Conservation (phyloP, 768 basidiomycete genomes). For the Collybia sp. region DNA sequence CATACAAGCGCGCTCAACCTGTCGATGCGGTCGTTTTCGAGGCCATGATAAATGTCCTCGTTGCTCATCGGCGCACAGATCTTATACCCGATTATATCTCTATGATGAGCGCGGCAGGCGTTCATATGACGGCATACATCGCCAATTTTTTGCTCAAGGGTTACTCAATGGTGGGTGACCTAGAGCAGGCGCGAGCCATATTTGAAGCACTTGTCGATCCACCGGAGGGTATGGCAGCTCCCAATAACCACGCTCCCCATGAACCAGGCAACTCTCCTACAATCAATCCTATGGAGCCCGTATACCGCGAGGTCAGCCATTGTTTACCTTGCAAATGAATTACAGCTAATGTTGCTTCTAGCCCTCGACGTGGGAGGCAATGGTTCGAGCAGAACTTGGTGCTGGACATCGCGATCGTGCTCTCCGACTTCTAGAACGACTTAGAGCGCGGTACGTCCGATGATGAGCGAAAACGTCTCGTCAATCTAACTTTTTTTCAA, state of each 20-base stretch:
- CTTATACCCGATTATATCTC: constrained; percentile 65
- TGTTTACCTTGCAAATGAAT: not conserved
- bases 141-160: constrained; percentile 82
- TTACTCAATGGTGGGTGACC: constrained; percentile 59
- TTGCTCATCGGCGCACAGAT: constrained; percentile 74
- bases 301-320: constrained; percentile 73
- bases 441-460: constrained; percentile 63
- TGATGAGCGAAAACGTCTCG: not conserved
- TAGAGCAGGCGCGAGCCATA: constrained; percentile 66
- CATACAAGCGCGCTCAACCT: constrained; percentile 42
- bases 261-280: constrained; percentile 30
- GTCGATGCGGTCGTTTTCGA: constrained; percentile 89
- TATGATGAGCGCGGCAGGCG: constrained; percentile 54
- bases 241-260: constrained; percentile 82
- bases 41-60: constrained; percentile 81
- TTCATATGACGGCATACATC: constrained; percentile 94
- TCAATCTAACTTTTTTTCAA: constrained; percentile 19
- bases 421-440: constrained; percentile 58
- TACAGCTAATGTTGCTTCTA: constrained; percentile 19
- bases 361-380: constrained; percentile 94
- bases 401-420: constrained; percentile 72
- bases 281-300: constrained; percentile 46
- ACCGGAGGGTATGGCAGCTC: constrained; percentile 78
- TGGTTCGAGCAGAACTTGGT: constrained; percentile 89
- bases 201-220: constrained; percentile 84